These are phyloP conservation scores for Aspergillus awamori DNA, from an alignment of 2,329 filamentous ascomycete genomes.

Conservation along the genomic window DNA sequence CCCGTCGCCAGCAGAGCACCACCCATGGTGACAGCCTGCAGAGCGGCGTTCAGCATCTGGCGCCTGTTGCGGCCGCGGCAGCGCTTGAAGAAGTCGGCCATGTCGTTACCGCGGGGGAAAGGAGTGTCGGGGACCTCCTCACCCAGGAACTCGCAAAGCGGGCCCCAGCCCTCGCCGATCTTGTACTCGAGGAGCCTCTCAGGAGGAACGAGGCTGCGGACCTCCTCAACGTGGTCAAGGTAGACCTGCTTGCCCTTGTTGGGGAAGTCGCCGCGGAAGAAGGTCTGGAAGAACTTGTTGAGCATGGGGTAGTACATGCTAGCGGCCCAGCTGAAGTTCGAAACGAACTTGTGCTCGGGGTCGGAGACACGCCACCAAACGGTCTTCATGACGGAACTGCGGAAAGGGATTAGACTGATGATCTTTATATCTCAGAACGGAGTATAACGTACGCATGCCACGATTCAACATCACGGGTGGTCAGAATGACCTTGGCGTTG, in stretches of 20 bases:
- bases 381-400: slow-evolving; percentile 64
- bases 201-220: slow-evolving; percentile 51
- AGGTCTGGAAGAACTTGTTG: slow-evolving; percentile 68
- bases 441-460: slow-evolving; percentile 55
- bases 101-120: slow-evolving; percentile 58
- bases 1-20: slow-evolving; percentile 52
- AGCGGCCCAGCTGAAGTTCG: slow-evolving; percentile 65
- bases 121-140: slow-evolving; percentile 54
- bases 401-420: slow-evolving; percentile 3
- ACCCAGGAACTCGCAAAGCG: slow-evolving; percentile 58
- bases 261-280: slow-evolving; percentile 69
- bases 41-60: slow-evolving; percentile 59
- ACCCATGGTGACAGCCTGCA: slow-evolving; percentile 55
- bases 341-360: slow-evolving; percentile 59
- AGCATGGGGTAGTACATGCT: slow-evolving; percentile 72
- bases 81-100: slow-evolving; percentile 58
- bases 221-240: slow-evolving; percentile 57
- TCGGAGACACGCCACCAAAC: slow-evolving; percentile 69
- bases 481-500: slow-evolving; percentile 71
- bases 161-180: slow-evolving; percentile 58
- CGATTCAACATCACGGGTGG: slow-evolving; percentile 66
- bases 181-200: slow-evolving; percentile 58
- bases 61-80: slow-evolving; percentile 57
- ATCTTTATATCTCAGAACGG: not conserved
- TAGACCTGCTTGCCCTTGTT: slow-evolving; percentile 67